Evolutionary conservation across 148 eudicot genomes (phyloP), one percentile per base, ranked within the genome.

Genomic region (Arbutus unedo): DNA sequence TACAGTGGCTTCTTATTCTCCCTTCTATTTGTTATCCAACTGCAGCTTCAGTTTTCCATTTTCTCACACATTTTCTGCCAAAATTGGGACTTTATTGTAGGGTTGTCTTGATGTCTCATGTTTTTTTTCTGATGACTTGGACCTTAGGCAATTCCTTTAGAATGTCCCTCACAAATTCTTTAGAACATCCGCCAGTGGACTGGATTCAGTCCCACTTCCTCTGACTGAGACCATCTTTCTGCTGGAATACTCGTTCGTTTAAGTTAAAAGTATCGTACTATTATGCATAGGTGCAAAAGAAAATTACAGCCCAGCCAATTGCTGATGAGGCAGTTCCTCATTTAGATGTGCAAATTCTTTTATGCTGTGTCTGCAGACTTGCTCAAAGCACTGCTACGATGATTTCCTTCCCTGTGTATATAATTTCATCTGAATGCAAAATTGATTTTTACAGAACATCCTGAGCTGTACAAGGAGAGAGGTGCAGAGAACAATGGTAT

Each of bases 401-500:
- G 11, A 70, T 70, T 70, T 16, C n/a, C 45, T 53, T 43, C 16
- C 66, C 64, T 44, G 19, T 53, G 6, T 55, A 53, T 68, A 14
- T 16, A 19, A 51, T 51, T 11, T 51, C n/a, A 0, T 50, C 18
- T 31, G 49, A 43, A 4, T 67, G 43, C 59, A 54, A 67, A 76
- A 16, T 38, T 70, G 50, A 79, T 80, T 77, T 55, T 85, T 87
- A 83, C 98, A 95, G 98, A 95, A 31, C 93, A 95, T 91, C 96
- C 96, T 1, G 93, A 93, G 81, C 85, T 95, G 55, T 89, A 91
- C 96, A 95, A 90, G 86, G 92, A 86, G 19, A 82, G 87, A 67
- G 87, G 89, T 74, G 49, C 84, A 51, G 93, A 95, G 79, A 90
- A 87, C 64, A 86, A 9, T 83, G 91, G 88, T 83, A 62, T 71